Conservation (phyloP, 768 basidiomycete genomes). For the Boletellus sp. region DNA sequence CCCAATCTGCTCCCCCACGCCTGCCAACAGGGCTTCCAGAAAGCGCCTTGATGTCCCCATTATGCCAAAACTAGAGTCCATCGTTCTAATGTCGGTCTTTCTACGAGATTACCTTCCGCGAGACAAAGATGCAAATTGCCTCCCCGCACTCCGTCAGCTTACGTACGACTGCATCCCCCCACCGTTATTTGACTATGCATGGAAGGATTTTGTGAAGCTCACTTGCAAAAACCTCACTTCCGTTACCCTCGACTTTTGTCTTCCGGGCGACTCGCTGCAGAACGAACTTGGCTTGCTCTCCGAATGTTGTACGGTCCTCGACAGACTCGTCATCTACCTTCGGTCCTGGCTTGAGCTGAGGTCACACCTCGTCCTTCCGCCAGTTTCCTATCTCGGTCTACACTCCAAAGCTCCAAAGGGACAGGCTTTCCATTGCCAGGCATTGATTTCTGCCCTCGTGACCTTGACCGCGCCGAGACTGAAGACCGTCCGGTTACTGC, state of each 20-base stretch:
- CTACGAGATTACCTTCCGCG: constrained; percentile 29
- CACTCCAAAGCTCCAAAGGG: constrained; percentile 16
- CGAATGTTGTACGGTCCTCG: constrained; percentile 21
- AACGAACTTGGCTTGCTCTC: constrained; percentile 24
- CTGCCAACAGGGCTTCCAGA: constrained; percentile 17
- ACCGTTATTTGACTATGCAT: constrained; percentile 26
- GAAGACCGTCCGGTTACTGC: constrained; percentile 19
- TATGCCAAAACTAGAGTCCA: constrained; percentile 26
- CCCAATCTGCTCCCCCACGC: constrained; percentile 26
- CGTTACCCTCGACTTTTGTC: constrained; percentile 27
- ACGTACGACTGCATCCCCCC: constrained; percentile 32
- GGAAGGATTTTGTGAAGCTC: constrained; percentile 25
- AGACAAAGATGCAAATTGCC: constrained; percentile 24
- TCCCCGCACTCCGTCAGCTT: constrained; percentile 30
- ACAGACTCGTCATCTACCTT: constrained; percentile 26
- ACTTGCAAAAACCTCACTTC: constrained; percentile 27
- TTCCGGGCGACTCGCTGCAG: constrained; percentile 22
- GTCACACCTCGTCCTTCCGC: constrained; percentile 19
- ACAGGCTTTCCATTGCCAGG: constrained; percentile 12
- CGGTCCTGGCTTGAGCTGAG: constrained; percentile 24
- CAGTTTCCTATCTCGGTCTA: constrained; percentile 24
- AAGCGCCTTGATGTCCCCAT: constrained; percentile 22
- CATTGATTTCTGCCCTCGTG: constrained; percentile 21
- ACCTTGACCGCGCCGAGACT: constrained; percentile 22
- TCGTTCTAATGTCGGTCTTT: constrained; percentile 27